A percentile compares a stretch with the other conserved stretches of the same genome.
Evolutionary conservation across 371 early-diverging fungal genomes (phyloP).

Genomic region (Saksenaea oblongispora): DNA sequence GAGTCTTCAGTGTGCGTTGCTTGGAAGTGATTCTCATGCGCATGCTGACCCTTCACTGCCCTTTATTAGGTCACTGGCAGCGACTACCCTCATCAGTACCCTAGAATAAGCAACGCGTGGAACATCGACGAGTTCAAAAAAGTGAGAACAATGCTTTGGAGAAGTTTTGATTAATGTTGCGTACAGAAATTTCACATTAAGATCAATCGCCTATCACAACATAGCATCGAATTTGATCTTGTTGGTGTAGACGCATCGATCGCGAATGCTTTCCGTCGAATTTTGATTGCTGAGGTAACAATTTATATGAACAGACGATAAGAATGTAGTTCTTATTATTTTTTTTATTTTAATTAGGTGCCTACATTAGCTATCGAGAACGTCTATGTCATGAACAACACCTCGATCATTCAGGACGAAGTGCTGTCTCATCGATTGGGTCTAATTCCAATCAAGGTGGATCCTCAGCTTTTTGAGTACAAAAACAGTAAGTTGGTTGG

Average conservation of each 20-base stretch:
- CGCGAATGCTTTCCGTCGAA: slow-evolving; percentile 96
- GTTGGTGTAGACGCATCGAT: slow-evolving; percentile 93
- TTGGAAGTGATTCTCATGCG: not conserved
- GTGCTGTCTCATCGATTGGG: slow-evolving; percentile 98
- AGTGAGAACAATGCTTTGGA: slow-evolving; percentile 30
- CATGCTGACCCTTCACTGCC: not conserved
- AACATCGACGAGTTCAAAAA: slow-evolving; percentile 65
- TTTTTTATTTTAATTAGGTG: slow-evolving; percentile 49
- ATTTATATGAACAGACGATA: not conserved
- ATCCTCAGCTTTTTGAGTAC: slow-evolving; percentile 81
- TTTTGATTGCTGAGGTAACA: slow-evolving; percentile 90
- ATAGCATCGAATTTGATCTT: slow-evolving; percentile 93
- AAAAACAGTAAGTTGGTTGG: slow-evolving; percentile 48
- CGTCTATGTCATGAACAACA: slow-evolving; percentile 95
- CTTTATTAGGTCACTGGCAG: slow-evolving; percentile 57
- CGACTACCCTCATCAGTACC: slow-evolving; percentile 67
- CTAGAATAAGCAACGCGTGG: slow-evolving; percentile 56
- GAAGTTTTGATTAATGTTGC: not conserved
- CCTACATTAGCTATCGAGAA: slow-evolving; percentile 98
- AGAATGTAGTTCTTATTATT: not conserved
- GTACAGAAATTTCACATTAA: slow-evolving; percentile 67
- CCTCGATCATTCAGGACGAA: slow-evolving; percentile 96
- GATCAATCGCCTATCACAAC: slow-evolving; percentile 65
- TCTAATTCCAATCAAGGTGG: slow-evolving; percentile 92
- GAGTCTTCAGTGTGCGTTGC: slow-evolving; percentile 56